Evolutionary conservation across 148 eudicot species (phyloP).

Genomic region (Rhododendron vialii): DNA sequence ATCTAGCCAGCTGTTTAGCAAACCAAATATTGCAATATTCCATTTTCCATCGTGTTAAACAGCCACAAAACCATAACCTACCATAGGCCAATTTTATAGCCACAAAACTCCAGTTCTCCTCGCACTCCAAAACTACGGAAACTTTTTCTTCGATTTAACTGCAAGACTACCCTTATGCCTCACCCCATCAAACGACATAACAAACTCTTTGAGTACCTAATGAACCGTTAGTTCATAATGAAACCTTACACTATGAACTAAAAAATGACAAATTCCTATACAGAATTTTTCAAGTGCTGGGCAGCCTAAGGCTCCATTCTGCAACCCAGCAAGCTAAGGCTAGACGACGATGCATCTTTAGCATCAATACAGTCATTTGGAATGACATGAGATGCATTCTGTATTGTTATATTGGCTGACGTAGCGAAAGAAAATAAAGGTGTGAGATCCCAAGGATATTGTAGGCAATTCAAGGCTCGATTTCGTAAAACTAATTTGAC

Average conservation of each 20-base stretch:
- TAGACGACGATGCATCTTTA: not conserved
- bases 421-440: not conserved
- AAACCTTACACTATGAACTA: not conserved
- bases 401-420: not conserved
- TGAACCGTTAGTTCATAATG: not conserved
- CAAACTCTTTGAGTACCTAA: not conserved
- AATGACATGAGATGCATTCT: not conserved
- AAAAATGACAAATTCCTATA: not conserved
- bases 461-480: not conserved
- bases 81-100: not conserved
- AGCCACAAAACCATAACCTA: not conserved
- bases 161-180: not conserved
- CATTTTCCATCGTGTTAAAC: not conserved
- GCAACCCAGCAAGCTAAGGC: not conserved
- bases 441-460: not conserved
- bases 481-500: not conserved
- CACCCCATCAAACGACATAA: not conserved
- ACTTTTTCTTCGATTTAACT: not conserved
- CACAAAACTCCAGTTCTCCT: not conserved
- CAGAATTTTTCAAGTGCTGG: not conserved
- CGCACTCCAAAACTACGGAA: not conserved
- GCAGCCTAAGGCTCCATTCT: not conserved
- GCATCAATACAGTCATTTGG: not conserved
- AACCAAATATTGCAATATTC: not conserved
- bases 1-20: not conserved